A percentile compares a stretch with the other conserved stretches of the same genome.
Evolutionary conservation across 495 filamentous ascomycete genomes (phyloP).

Genomic region (Letharia lupina): DNA sequence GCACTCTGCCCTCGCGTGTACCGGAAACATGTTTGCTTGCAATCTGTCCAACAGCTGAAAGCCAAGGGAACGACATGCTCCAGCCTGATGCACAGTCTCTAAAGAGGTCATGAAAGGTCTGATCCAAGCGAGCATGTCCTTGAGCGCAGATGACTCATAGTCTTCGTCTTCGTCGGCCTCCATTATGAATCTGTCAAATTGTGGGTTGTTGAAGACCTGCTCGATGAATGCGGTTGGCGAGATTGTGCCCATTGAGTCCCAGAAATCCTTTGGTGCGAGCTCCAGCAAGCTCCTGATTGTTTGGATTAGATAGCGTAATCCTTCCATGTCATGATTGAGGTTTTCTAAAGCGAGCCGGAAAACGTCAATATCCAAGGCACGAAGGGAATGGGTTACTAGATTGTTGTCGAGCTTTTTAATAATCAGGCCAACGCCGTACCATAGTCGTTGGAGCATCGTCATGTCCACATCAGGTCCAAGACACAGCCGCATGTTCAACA

Average conservation of each 20-base stretch:
- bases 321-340: conserved; percentile 50
- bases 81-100: conserved; percentile 56
- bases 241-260: conserved; percentile 74
- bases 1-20: conserved; percentile 41
- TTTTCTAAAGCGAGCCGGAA: conserved; percentile 71
- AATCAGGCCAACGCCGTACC: conserved; percentile 65
- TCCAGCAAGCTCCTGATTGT: conserved; percentile 59
- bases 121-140: conserved; percentile 63
- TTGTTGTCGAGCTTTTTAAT: conserved; percentile 61
- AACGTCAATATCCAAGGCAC: conserved; percentile 69
- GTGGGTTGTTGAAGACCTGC: conserved; percentile 63
- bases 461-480: conserved; percentile 38
- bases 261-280: conserved; percentile 69
- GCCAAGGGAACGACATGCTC: conserved; percentile 62
- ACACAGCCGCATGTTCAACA: conserved; percentile 29
- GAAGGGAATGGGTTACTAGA: conserved; percentile 66
- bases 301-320: conserved; percentile 54
- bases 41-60: conserved; percentile 60
- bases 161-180: conserved; percentile 47
- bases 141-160: conserved; percentile 46
- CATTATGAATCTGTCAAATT: conserved; percentile 53
- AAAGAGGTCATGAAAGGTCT: conserved; percentile 67
- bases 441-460: conserved; percentile 54
- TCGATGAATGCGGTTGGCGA: conserved; percentile 66
- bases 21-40: conserved; percentile 43